Percentiles rank a stretch among this genome's conserved stretches.
Evolutionary conservation across 208 protist species (phyloP).

Genomic region (Leishmania aethiopica): DNA sequence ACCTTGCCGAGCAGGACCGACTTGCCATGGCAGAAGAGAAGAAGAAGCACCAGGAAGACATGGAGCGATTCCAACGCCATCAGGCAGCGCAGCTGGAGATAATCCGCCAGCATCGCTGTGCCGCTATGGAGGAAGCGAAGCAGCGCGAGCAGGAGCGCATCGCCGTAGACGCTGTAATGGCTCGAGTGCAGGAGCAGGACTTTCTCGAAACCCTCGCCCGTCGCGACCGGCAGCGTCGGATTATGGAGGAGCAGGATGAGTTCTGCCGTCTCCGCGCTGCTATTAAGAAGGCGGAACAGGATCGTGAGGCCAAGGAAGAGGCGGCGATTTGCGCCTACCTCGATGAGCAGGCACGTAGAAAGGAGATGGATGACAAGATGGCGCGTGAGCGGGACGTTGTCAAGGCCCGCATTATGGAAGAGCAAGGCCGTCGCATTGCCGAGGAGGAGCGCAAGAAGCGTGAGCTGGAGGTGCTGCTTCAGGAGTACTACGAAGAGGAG

Average conservation of each 20-base stretch:
- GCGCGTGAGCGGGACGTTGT: conserved; percentile 70
- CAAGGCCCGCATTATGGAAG: conserved; percentile 79
- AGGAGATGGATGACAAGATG: conserved; percentile 76
- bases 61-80: conserved; percentile 75
- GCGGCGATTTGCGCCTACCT: conserved; percentile 79
- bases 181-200: conserved; percentile 85
- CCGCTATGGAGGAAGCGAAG: conserved; percentile 58
- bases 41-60: conserved; percentile 46
- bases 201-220: conserved; percentile 71
- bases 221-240: conserved; percentile 71
- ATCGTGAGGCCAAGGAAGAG: conserved; percentile 82
- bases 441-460: conserved; percentile 84
- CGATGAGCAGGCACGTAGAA: conserved; percentile 68
- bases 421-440: conserved; percentile 80
- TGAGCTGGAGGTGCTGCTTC: conserved; percentile 84
- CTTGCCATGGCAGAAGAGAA: conserved; percentile 62
- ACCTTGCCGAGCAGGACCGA: conserved; percentile 53
- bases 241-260: conserved; percentile 83
- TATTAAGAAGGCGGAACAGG: conserved; percentile 77
- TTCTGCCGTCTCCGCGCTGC: conserved; percentile 74
- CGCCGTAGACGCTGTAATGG: conserved; percentile 88
- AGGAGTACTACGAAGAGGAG: conserved; percentile 92
- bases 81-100: conserved; percentile 78
- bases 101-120: conserved; percentile 70
- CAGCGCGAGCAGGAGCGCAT: conserved; percentile 79